A percentile compares a stretch with the other conserved stretches of the same genome.
phyloP scores from a whole-genome alignment of 169 alveolate genomes.

The Eimeria necatrix region DNA sequence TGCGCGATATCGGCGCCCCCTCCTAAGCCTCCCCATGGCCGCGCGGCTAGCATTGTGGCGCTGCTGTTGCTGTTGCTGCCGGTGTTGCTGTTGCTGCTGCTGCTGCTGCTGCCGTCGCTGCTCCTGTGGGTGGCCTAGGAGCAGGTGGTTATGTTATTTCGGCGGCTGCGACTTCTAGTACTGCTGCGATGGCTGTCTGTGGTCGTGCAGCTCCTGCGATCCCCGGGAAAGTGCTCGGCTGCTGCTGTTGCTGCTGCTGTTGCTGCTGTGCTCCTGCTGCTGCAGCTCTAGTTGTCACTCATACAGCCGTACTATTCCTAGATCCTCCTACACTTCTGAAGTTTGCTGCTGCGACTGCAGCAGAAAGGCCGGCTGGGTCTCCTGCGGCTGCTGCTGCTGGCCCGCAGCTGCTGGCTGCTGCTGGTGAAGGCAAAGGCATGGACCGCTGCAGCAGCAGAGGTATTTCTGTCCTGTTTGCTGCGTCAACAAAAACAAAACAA shows the following conservation, averaged over 20 bases:
- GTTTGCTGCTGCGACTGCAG: slow-evolving; percentile 19
- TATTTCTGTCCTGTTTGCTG: neutral
- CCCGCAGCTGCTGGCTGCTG: neutral
- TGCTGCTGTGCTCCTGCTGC: neutral
- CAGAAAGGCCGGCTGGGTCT: neutral
- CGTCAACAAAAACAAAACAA: neutral
- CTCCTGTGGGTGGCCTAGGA: neutral
- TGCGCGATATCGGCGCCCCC: slow-evolving; percentile 89
- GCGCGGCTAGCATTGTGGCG: slow-evolving; percentile 24
- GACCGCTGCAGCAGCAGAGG: slow-evolving; percentile 4
- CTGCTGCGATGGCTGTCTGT: neutral
- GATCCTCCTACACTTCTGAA: neutral
- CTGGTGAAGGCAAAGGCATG: neutral
- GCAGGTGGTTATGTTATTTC: too few relatives aligned
- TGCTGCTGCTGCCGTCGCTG: slow-evolving; percentile 1
- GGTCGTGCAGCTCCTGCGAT: neutral
- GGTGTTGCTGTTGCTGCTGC: neutral
- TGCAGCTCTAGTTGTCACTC: neutral
- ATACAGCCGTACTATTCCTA: neutral
- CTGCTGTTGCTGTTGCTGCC: slow-evolving; percentile 39
- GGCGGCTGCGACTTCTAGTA: neutral
- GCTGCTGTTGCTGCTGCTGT: neutral
- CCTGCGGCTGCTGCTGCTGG: slow-evolving; percentile 13
- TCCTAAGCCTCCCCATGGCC: slow-evolving; percentile 27
- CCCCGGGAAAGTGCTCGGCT: neutral